phyloP scores from a whole-genome alignment of 192 early-diverging fungal species.

The Piromyces finnis region DNA sequence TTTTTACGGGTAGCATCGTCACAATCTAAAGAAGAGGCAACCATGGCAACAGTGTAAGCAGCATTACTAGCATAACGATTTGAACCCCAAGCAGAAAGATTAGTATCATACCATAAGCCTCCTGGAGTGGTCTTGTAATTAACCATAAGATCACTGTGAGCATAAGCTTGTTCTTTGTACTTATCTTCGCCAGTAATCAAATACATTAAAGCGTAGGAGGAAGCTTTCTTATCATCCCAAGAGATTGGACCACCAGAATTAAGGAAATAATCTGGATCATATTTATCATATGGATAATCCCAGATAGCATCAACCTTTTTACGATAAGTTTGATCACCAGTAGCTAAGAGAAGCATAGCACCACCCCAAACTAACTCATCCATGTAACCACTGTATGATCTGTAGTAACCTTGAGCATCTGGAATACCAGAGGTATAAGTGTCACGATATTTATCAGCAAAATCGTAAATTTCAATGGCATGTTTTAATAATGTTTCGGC shows the following conservation, averaged over 20 bases:
- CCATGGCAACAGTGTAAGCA: constrained; percentile 1
- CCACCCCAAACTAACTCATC: constrained; percentile 32
- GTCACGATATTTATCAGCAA: constrained; percentile 31
- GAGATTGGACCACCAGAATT: constrained; percentile 14
- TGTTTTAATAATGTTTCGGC: constrained; percentile 9
- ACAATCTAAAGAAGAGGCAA: not conserved
- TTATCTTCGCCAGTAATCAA: constrained; percentile 11
- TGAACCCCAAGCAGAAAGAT: not conserved
- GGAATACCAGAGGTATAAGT: constrained; percentile 17
- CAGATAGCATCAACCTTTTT: constrained; percentile 10
- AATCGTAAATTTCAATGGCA: constrained; percentile 16
- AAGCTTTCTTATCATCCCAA: constrained; percentile 11
- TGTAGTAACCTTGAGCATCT: constrained; percentile 15
- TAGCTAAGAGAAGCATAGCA: constrained; percentile 31
- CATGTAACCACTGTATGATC: constrained; percentile 12
- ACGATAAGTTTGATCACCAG: constrained; percentile 16
- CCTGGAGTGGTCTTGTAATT: constrained; percentile 1
- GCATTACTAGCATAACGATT: not conserved
- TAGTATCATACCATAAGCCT: not conserved
- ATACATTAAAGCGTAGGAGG: constrained; percentile 14
- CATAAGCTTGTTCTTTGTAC: not conserved
- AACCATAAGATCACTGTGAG: not conserved
- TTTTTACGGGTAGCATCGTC: not conserved
- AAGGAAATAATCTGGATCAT: constrained; percentile 21
- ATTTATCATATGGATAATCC: constrained; percentile 19